phyloP scores from a whole-genome alignment of 1,139 yeast species.

The Debaryomycetaceae sp. region DNA sequence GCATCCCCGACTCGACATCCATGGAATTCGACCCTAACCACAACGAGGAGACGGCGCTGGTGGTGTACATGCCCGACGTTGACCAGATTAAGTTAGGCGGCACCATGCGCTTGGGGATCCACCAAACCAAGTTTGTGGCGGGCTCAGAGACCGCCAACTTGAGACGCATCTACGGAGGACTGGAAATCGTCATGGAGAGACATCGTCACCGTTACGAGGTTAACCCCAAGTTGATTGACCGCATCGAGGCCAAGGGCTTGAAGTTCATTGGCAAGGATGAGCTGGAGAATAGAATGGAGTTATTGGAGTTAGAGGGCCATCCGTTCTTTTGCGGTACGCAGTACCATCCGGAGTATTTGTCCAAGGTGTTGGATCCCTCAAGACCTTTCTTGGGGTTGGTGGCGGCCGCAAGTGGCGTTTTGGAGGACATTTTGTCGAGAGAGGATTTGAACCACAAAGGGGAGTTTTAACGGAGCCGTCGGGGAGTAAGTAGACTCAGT shows the following conservation, averaged over 20 bases:
- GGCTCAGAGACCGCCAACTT: conserved; percentile 68
- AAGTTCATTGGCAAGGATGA: conserved; percentile 93
- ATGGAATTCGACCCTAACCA: conserved; percentile 73
- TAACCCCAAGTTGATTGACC: conserved; percentile 72
- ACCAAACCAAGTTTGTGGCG: conserved; percentile 77
- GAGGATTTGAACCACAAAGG: conserved; percentile 44
- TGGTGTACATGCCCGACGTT: conserved; percentile 97
- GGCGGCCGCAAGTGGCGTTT: conserved; percentile 83
- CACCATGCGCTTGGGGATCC: conserved; percentile 96
- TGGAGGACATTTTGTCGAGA: conserved; percentile 54
- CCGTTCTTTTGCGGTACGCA: conserved; percentile 94
- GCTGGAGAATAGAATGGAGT: conserved; percentile 86
- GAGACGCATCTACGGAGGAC: conserved; percentile 76
- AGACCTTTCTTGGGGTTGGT: conserved; percentile 94
- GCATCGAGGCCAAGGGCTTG: conserved; percentile 74
- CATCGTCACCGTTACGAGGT: conserved; percentile 99
- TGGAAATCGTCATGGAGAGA: conserved; percentile 75
- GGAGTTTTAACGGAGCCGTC: conserved; percentile 33
- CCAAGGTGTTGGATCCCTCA: conserved; percentile 95
- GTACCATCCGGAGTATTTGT: conserved; percentile 96
- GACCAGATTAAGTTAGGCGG: conserved; percentile 97
- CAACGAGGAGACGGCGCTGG: conserved; percentile 66
- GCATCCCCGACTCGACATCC: conserved; percentile 67
- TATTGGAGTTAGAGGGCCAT: conserved; percentile 74
- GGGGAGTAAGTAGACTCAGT: too few species aligned